Conservation (phyloP, 2,329 filamentous ascomycete genomes). For the Colletotrichum gigasporum region DNA sequence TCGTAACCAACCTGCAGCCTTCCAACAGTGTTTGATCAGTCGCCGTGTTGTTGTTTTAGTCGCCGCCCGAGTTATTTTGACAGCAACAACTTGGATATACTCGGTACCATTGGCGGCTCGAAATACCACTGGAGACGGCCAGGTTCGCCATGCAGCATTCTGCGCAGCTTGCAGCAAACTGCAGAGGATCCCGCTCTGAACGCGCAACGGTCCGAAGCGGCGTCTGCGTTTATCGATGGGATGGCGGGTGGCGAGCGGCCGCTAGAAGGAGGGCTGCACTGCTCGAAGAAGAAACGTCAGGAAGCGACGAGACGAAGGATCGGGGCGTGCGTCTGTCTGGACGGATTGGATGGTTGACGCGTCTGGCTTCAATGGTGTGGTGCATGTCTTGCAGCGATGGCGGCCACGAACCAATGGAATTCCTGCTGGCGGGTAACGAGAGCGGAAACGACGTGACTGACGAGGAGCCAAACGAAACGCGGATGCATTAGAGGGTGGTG, state of each 20-base stretch:
- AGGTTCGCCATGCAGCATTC: background rate
- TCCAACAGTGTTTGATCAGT: background rate
- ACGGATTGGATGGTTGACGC: slow-evolving; percentile 17
- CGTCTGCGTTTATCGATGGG: slow-evolving; percentile 10
- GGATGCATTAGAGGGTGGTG: background rate
- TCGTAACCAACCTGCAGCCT: slow-evolving; percentile 9
- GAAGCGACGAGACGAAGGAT: slow-evolving; percentile 13
- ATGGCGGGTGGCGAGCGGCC: slow-evolving; percentile 5
- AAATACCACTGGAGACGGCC: background rate
- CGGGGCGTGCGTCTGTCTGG: background rate
- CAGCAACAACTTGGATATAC: background rate
- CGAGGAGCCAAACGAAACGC: background rate
- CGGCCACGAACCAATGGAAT: slow-evolving; percentile 11
- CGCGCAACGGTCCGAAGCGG: slow-evolving; percentile 1
- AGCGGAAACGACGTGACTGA: background rate
- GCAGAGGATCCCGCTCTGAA: background rate
- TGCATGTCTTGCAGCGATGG: background rate
- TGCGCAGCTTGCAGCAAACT: background rate
- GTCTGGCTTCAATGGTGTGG: slow-evolving; percentile 1
- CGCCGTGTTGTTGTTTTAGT: background rate
- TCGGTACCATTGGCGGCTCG: background rate
- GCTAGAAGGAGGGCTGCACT: background rate
- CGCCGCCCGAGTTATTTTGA: background rate
- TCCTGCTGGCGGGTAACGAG: background rate
- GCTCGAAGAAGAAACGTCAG: background rate